phyloP scores from a whole-genome alignment of 2,329 filamentous ascomycete genomes.

The Colletotrichum musae region DNA sequence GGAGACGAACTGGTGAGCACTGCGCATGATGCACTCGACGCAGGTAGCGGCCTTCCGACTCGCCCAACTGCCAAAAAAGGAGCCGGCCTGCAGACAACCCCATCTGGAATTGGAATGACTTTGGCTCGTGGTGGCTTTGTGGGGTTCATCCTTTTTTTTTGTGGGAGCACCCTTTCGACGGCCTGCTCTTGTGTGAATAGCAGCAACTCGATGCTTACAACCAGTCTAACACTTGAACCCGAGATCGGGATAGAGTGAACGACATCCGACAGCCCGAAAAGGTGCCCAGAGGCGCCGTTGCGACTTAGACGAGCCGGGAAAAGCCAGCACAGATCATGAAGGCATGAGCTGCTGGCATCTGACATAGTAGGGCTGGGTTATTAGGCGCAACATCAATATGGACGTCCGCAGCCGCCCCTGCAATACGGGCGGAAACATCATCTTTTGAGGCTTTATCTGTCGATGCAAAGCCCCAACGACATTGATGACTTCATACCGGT shows the following conservation, averaged over 20 bases:
- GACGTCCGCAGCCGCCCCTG: too few species aligned
- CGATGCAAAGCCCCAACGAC: too few species aligned
- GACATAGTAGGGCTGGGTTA: too few species aligned
- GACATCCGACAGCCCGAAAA: neutral
- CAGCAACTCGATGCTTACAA: neutral
- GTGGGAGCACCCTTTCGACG: neutral
- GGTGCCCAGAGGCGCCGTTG: neutral
- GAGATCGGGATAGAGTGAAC: neutral
- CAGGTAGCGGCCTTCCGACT: neutral
- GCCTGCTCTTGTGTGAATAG: neutral
- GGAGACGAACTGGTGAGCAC: slow-evolving; percentile 10
- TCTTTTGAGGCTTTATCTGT: too few species aligned
- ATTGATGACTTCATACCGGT: too few species aligned
- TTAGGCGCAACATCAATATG: too few species aligned
- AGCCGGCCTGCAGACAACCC: neutral
- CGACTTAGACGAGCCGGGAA: too few species aligned
- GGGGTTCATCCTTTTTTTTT: neutral
- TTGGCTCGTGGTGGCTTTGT: neutral
- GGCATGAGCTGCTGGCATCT: too few species aligned
- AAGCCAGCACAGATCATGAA: too few species aligned
- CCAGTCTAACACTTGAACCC: too few species aligned
- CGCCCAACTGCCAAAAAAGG: neutral
- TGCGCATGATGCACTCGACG: slow-evolving; percentile 8
- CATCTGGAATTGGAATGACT: neutral
- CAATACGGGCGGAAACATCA: too few species aligned